phyloP scores from a whole-genome alignment of 2,329 filamentous ascomycete species.

The Neocatenulostroma microsporum region DNA sequence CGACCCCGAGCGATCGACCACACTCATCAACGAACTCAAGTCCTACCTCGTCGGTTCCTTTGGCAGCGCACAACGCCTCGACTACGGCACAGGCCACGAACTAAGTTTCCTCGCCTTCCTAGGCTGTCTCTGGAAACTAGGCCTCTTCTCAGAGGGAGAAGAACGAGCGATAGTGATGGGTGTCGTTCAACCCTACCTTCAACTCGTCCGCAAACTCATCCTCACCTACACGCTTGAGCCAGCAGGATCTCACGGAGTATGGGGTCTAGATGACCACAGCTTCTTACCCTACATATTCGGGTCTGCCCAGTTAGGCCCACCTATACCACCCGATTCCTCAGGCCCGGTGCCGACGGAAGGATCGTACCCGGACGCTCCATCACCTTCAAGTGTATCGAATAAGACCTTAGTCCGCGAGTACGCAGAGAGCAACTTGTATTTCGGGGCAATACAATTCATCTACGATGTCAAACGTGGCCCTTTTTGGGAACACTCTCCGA shows the following conservation, averaged over 20 bases:
- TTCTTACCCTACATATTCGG: constrained; percentile 94
- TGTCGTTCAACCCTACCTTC: constrained; percentile 77
- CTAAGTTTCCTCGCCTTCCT: constrained; percentile 90
- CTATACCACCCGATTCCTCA: constrained; percentile 54
- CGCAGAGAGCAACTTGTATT: constrained; percentile 61
- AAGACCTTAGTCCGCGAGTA: constrained; percentile 34
- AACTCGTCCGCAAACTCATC: constrained; percentile 73
- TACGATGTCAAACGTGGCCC: constrained; percentile 93
- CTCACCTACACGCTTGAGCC: constrained; percentile 88
- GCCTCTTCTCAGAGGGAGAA: constrained; percentile 60
- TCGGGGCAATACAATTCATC: constrained; percentile 92
- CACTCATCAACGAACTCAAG: constrained; percentile 52
- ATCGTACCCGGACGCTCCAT: constrained; percentile 59
- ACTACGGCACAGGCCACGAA: constrained; percentile 96
- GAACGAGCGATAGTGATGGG: constrained; percentile 77
- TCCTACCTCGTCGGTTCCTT: constrained; percentile 79
- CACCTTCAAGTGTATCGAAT: constrained; percentile 57
- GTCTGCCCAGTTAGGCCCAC: constrained; percentile 76
- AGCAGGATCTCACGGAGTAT: constrained; percentile 92
- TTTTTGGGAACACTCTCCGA: constrained; percentile 90
- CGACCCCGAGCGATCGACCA: neutral
- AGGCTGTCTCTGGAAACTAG: constrained; percentile 82
- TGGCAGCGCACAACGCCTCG: constrained; percentile 78
- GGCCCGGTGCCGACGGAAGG: constrained; percentile 65
- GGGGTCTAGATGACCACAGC: constrained; percentile 96